These are phyloP conservation scores for Pseudomonodictys pantanalensis DNA, from an alignment of 495 filamentous ascomycete species.

Conservation along the genomic window DNA sequence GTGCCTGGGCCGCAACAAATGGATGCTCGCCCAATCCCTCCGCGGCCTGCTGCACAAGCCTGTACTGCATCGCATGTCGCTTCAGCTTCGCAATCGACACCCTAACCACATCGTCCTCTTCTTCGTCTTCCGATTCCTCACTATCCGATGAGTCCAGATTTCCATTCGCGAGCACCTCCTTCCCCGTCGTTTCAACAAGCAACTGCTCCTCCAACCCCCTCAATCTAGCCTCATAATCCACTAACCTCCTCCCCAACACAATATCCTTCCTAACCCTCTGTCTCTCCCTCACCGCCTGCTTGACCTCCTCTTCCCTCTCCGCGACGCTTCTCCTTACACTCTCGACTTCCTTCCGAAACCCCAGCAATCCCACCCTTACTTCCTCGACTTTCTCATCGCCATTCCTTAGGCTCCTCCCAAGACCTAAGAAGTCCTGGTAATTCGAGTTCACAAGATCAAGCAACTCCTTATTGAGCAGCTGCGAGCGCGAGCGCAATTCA, in stretches of 20 bases:
- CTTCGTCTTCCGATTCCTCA: conserved; percentile 17
- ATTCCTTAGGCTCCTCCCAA: conserved; percentile 77
- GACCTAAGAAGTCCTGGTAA: conserved; percentile 81
- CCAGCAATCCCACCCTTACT: conserved; percentile 79
- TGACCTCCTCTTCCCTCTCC: conserved; percentile 53
- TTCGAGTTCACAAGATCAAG: conserved; percentile 92
- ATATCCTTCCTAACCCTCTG: conserved; percentile 50
- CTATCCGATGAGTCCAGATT: conserved; percentile 46
- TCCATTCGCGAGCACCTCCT: conserved; percentile 34
- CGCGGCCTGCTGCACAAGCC: conserved; percentile 52
- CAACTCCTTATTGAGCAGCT: conserved; percentile 75
- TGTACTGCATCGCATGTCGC: conserved; percentile 57
- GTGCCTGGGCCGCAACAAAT: conserved; percentile 58
- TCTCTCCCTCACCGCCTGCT: conserved; percentile 54
- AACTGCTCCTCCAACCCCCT: conserved; percentile 73
- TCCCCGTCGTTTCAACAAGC: conserved; percentile 52
- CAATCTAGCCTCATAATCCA: conserved; percentile 47
- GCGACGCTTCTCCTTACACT: conserved; percentile 55
- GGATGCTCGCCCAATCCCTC: conserved; percentile 59
- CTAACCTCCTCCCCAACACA: conserved; percentile 48
- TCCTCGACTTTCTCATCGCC: conserved; percentile 92
- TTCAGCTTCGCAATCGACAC: conserved; percentile 53
- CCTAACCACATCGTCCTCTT: conserved; percentile 4
- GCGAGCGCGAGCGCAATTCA: conserved; percentile 74
- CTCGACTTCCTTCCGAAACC: conserved; percentile 76